Evolutionary conservation across 148 eudicot species (phyloP).

Genomic region (Chenopodium album): DNA sequence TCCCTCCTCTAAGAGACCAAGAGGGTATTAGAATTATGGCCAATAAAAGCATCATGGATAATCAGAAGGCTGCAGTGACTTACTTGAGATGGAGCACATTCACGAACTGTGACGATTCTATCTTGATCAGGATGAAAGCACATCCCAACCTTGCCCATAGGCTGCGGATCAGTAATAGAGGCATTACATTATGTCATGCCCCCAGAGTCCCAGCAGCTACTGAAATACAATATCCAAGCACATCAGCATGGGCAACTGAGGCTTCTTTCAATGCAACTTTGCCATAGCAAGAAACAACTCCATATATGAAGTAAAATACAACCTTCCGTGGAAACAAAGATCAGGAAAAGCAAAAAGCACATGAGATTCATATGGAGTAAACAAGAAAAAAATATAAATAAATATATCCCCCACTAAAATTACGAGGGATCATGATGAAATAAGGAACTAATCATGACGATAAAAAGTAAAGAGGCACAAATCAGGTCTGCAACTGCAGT

Average conservation of each 20-base stretch:
- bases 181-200: constrained; percentile 6
- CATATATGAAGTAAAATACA: no score
- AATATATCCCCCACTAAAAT: no score
- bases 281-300: no score
- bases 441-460: no score
- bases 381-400: no score
- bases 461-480: neutral
- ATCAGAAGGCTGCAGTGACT: constrained; percentile 18
- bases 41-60: neutral
- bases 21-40: neutral
- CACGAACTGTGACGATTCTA: constrained; percentile 89
- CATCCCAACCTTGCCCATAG: constrained; percentile 99
- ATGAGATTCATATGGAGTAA: no score
- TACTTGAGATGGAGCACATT: constrained; percentile 96
- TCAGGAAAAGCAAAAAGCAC: no score
- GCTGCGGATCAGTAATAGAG: constrained; percentile 92
- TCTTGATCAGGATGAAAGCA: constrained; percentile 98
- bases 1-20: neutral
- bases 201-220: no score
- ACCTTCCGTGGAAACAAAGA: no score
- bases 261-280: no score
- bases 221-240: no score
- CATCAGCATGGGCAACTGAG: no score
- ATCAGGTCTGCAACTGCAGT: neutral
- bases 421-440: neutral